A percentile compares a stretch with the other conserved stretches of the same genome.
These are phyloP conservation scores for Blastocystis sp. DNA, from an alignment of 352 stramenopile genomes.

Conservation along the genomic window DNA sequence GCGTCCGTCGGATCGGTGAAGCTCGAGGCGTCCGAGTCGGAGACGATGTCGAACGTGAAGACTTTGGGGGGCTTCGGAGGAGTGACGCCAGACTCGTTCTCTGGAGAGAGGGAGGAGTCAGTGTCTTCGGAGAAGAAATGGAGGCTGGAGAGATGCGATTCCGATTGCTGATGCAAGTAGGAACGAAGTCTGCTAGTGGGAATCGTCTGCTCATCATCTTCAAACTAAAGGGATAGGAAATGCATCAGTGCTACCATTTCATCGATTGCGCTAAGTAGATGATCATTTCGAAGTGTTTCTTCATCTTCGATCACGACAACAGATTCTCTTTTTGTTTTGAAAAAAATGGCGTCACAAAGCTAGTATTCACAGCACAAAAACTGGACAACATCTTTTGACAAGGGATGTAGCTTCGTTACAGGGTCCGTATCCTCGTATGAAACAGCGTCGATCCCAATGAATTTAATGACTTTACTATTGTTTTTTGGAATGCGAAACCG, in stretches of 20 bases:
- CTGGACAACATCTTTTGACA: background rate
- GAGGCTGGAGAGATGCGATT: background rate
- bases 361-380: background rate
- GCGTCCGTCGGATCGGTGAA: background rate
- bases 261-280: background rate
- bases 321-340: constrained; percentile 1
- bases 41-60: constrained; percentile 25
- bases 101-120: background rate
- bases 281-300: constrained; percentile 9
- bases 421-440: background rate
- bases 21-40: background rate
- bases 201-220: background rate
- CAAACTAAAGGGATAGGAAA: background rate
- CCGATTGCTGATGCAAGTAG: background rate
- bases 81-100: background rate
- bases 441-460: constrained; percentile 5
- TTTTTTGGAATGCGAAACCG: background rate
- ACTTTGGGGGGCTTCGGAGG: background rate
- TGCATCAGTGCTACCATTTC: background rate
- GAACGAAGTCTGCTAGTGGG: background rate
- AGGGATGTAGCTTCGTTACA: background rate
- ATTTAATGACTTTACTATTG: background rate
- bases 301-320: constrained; percentile 19
- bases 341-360: background rate
- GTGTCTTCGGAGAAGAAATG: background rate